Conservation (phyloP, 148 eudicot species). For the Dianthus caryophyllus region DNA sequence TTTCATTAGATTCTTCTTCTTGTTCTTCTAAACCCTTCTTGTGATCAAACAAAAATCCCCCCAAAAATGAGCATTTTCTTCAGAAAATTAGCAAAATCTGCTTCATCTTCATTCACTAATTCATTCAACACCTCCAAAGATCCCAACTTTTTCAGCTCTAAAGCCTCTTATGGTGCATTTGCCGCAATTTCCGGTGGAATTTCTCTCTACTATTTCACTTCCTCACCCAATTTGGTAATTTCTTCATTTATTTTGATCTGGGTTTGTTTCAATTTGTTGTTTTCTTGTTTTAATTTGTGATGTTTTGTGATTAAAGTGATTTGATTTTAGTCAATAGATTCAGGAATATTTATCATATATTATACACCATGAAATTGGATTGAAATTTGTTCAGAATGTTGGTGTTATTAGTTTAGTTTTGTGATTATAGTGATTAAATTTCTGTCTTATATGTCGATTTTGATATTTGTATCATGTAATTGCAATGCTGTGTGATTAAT, state of each 20-base stretch:
- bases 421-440: neutral
- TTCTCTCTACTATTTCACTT: conserved; percentile 47
- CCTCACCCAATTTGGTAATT: conserved; percentile 65
- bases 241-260: conserved; percentile 15
- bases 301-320: neutral
- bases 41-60: conserved; percentile 14
- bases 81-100: conserved; percentile 51
- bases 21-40: conserved; percentile 21
- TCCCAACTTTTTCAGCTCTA: conserved; percentile 30
- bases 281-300: conserved; percentile 10
- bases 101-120: conserved; percentile 47
- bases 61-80: conserved; percentile 50
- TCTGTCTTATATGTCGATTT: neutral
- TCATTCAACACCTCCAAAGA: conserved; percentile 31
- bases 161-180: conserved; percentile 51
- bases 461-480: neutral
- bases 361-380: no score
- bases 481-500: no score
- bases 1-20: neutral
- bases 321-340: no score
- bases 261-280: conserved; percentile 15
- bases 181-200: conserved; percentile 83
- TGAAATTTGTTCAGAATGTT: no score
- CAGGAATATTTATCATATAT: no score
- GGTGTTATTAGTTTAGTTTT: no score